A percentile compares a stretch with the other conserved stretches of the same genome.
These are phyloP conservation scores for Prillingera fragicola DNA, from an alignment of 1,284 basidiomycete genomes.

Conservation along the genomic window DNA sequence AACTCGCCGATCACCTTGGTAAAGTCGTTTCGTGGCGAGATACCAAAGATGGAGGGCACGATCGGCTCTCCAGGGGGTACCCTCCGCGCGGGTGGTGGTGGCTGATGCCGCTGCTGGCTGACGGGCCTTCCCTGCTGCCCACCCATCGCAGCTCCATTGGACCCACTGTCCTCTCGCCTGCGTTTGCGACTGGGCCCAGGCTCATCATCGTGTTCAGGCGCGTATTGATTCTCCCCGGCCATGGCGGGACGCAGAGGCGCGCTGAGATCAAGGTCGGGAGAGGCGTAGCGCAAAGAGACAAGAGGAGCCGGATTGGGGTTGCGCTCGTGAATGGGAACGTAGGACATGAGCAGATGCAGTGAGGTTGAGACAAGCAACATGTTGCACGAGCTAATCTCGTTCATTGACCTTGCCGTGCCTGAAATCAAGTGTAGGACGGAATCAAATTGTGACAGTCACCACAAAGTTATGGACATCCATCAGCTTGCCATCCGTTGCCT, in stretches of 20 bases:
- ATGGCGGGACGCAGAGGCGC: conserved; percentile 1
- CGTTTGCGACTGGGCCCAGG: conserved; percentile 31
- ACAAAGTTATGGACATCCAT: background rate
- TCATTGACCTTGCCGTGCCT: no score
- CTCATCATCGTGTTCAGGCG: conserved; percentile 6
- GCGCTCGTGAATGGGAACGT: conserved; percentile 34
- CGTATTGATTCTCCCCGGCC: conserved; percentile 1
- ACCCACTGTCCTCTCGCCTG: conserved; percentile 14
- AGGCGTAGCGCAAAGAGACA: conserved; percentile 27
- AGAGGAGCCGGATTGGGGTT: conserved; percentile 11
- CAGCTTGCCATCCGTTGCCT: background rate
- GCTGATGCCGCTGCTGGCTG: background rate
- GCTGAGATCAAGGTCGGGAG: conserved; percentile 31
- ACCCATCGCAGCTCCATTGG: background rate
- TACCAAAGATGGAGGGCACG: conserved; percentile 81
- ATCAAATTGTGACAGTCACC: background rate
- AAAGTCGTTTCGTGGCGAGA: conserved; percentile 91
- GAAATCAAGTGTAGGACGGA: background rate
- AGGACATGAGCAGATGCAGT: conserved; percentile 16
- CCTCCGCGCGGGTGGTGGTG: background rate
- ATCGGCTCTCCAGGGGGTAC: conserved; percentile 38
- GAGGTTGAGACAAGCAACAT: background rate
- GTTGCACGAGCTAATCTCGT: background rate
- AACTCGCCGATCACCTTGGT: conserved; percentile 87
- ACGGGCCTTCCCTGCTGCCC: background rate